phyloP scores from a whole-genome alignment of 2,329 filamentous ascomycete genomes.

The Diaporthe sp. region DNA sequence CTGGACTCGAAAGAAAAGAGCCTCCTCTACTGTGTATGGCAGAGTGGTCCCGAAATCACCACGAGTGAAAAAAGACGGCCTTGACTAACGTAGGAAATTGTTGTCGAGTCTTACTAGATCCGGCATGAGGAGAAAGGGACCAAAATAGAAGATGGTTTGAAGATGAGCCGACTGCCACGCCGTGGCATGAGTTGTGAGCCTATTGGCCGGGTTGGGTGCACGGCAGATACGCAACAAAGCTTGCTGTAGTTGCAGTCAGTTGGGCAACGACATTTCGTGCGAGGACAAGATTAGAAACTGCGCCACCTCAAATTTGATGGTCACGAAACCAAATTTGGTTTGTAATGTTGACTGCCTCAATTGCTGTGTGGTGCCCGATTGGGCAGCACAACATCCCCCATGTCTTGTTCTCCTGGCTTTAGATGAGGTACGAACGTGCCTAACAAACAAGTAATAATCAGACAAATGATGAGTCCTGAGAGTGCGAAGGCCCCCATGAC shows the following conservation, averaged over 20 bases:
- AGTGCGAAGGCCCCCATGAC: conserved; percentile 8
- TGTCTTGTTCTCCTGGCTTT: background rate
- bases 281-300: conserved; percentile 18
- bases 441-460: background rate
- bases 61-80: too few species aligned
- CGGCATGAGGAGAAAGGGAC: background rate
- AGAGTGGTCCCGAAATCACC: background rate
- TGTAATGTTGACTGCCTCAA: background rate
- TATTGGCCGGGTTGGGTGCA: conserved; percentile 20
- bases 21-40: background rate
- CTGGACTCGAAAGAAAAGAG: background rate
- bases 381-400: background rate
- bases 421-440: conserved; percentile 1
- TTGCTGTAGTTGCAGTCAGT: conserved; percentile 20
- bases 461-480: background rate
- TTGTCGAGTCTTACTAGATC: conserved; percentile 16
- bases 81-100: background rate
- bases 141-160: conserved; percentile 29
- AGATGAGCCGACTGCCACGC: conserved; percentile 25
- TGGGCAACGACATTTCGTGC: conserved; percentile 20
- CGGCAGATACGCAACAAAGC: conserved; percentile 18
- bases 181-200: conserved; percentile 9
- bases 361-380: background rate
- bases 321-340: conserved; percentile 5
- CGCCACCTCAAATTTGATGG: conserved; percentile 14